Base-by-base conservation (phyloP, 495 filamentous ascomycete species). In the Durotheca rogersii region DNA sequence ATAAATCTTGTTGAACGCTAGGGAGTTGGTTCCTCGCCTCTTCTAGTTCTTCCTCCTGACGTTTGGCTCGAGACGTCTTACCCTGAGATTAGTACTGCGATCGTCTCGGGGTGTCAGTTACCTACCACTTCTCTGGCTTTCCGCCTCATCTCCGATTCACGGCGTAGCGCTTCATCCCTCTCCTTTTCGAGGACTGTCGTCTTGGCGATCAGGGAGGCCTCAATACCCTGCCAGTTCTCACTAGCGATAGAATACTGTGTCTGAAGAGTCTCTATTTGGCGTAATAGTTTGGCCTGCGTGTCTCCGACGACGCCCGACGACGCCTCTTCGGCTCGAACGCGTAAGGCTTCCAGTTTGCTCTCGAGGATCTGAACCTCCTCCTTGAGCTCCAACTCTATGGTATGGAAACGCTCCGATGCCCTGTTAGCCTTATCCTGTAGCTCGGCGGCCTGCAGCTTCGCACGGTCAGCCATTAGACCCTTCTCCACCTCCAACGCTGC, bases 151-250 rank as follows among this genome's bases (percentile, higher is more conserved):
- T 97, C 94, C 3, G 76, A 81, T 70, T 99, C 94, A 50, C 86
- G 84, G 53, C 84, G 83, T n/a, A 81, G 69, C 18, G 85, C 73
- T 51, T 97, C 92, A 60, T 97, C 92, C 34, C 90, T 74, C 60
- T 99, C 94, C 61, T 84, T 90, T 63, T 99, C 93, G 7, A 96
- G 72, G 43, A 72, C 83, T 1, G 81, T 75, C 19, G 94, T 75
- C 35, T 90, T 77, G 15, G 85, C 77, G 27, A 89, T 76, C 35
- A 97, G 69, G 0, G 87, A 90, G 9, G 87, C 80, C 57, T 99
- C 92, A 36, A 97, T 87, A 0, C 90, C 88, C 51, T 96, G 90
- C 94, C 94, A 99, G 65, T 97, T 99, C 58, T 95, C 90, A 51
- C 88, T 92, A 2, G 94, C 93, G 40, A 90, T 82, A 0, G 89